Evolutionary conservation across 176 grass and related monocot genomes (phyloP).

Genomic region (Juncus inflexus): DNA sequence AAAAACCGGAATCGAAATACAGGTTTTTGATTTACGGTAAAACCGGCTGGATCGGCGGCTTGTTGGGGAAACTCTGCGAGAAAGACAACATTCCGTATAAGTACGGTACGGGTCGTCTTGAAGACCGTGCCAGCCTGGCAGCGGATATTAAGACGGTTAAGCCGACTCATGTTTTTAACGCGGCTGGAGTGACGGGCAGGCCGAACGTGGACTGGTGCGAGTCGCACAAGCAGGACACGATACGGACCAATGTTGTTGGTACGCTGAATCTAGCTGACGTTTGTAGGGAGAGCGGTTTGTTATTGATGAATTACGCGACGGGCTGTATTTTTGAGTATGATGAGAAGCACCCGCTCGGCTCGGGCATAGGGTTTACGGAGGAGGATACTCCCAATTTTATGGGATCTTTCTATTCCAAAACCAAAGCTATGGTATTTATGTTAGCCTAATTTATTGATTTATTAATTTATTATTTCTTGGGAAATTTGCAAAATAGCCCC

Average conservation of each 20-base stretch:
- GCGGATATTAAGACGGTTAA: conserved; percentile 57
- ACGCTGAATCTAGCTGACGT: conserved; percentile 71
- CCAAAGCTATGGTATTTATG: conserved; percentile 56
- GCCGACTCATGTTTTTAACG: conserved; percentile 77
- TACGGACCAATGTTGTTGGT: conserved; percentile 63
- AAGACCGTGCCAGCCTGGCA: conserved; percentile 47
- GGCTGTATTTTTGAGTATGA: conserved; percentile 74
- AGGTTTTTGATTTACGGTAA: conserved; percentile 75
- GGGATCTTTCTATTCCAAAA: conserved; percentile 70
- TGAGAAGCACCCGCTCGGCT: conserved; percentile 43
- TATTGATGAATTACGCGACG: conserved; percentile 72
- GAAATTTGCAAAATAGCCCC: too few relatives aligned
- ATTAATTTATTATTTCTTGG: too few relatives aligned
- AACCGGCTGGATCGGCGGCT: conserved; percentile 74
- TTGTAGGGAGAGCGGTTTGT: conserved; percentile 52
- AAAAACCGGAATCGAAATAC: conserved; percentile 28
- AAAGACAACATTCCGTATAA: too few relatives aligned
- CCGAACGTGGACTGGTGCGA: conserved; percentile 84
- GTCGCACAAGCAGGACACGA: conserved; percentile 66
- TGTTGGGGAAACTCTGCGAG: too few relatives aligned
- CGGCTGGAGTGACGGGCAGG: conserved; percentile 66
- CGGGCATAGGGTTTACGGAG: conserved; percentile 64
- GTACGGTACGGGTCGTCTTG: conserved; percentile 58
- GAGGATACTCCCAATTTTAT: conserved; percentile 59
- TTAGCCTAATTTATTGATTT: too few relatives aligned